These are phyloP conservation scores for Nematodospora anomalae DNA, from an alignment of 1,139 yeast genomes.

Conservation along the genomic window DNA sequence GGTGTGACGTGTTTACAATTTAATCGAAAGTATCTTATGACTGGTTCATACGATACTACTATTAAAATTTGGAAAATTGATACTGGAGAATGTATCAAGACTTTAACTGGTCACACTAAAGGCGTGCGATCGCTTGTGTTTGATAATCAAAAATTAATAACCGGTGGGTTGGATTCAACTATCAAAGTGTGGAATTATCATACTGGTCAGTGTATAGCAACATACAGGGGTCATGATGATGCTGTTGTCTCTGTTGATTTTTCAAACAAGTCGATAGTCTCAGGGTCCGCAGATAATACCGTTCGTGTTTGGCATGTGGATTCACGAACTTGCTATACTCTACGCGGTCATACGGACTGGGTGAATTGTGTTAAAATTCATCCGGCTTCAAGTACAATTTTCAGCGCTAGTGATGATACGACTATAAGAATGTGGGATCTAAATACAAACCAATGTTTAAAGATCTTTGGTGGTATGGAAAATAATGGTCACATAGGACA, in stretches of 20 bases:
- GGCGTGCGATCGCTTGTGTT: constrained; percentile 84
- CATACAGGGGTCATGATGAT: constrained; percentile 90
- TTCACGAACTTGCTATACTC: constrained; percentile 84
- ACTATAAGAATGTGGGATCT: constrained; percentile 96
- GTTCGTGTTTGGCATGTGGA: constrained; percentile 97
- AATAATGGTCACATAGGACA: constrained; percentile 79
- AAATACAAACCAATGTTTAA: constrained; percentile 71
- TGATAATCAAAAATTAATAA: constrained; percentile 83
- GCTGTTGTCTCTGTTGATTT: constrained; percentile 82
- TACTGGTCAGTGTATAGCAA: constrained; percentile 90
- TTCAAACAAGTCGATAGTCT: constrained; percentile 77
- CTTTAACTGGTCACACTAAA: constrained; percentile 78
- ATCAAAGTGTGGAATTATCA: constrained; percentile 95
- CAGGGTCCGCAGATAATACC: constrained; percentile 90
- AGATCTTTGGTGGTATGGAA: constrained; percentile 73
- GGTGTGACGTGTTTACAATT: constrained; percentile 87
- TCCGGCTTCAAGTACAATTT: constrained; percentile 72
- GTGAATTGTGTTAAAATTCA: constrained; percentile 89
- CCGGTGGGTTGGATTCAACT: constrained; percentile 89
- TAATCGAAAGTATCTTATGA: constrained; percentile 70
- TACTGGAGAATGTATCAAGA: constrained; percentile 73
- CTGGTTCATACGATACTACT: constrained; percentile 89
- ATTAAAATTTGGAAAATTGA: constrained; percentile 88
- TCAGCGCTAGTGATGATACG: constrained; percentile 88
- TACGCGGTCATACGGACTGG: constrained; percentile 92